Base-by-base conservation (phyloP, 805 yeast species). In the Candida cerambycidarum region DNA sequence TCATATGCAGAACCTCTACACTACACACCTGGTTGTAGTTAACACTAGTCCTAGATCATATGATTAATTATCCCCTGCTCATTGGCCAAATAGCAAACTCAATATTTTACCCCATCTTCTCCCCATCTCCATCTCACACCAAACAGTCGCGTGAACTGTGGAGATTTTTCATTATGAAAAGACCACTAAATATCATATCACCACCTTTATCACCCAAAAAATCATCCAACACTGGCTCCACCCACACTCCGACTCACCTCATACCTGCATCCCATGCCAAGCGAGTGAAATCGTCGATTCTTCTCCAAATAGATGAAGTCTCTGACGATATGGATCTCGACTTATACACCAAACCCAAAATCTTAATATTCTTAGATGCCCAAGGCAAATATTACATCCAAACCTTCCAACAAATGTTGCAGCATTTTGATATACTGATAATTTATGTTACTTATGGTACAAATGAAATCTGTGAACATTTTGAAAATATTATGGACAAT, bases 251-350 rank as follows among this genome's bases (percentile, higher is more conserved):
- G 5, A 24, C 31, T 15, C 34, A 24, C 13, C 10, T 46, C 4
- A 37, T 46, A 12, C 46, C 50, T 6, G n/a, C 28, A 4, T 5
- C 24, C 13, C 19, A 32, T 17, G 39, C 46, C 17, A 29, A 33
- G 11, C 4, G 25, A 2, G 10, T 46, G 12, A 34, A 32, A 19
- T 25, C 32, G n/a, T 35, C 39, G 8, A 31, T 38, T n/a, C 32
- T 39, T 3, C 17, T 37, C 3, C 21, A 31, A 14, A 14, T 40
- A 3, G 77, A 40, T 53, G 97, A 93, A 38, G 80, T 92, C 63
- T 90, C 97, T 15, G 98, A 93, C 67, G 99, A 93, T 68, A 96
- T 93, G 39, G 82, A 90, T 41, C 15, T 18, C 4, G 31, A 30
- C n/a, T 9, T 38, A 5, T 8, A 25, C 12, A 18, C 15, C 8